Base-by-base conservation (phyloP, 2,329 filamentous ascomycete genomes). In the Exophiala dermatitidis region DNA sequence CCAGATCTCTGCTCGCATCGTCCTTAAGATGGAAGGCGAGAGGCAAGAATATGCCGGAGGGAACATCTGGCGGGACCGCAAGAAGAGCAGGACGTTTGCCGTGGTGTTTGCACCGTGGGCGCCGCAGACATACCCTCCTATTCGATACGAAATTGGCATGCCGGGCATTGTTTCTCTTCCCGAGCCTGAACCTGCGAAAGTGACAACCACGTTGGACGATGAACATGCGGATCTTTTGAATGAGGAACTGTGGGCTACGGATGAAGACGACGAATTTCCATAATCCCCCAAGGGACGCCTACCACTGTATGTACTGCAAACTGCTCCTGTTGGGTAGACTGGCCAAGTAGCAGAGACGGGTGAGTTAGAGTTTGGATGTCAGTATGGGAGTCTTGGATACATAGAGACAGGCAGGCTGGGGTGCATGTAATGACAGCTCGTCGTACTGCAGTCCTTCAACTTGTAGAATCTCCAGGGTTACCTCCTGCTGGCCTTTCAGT, bases 41-140 rank as follows among this genome's bases (percentile, higher is more conserved):
- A 42, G 51, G 33, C 56, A 52, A 28, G 43, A 42, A 32, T 48
- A 52, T 46, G 70, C 71, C 49, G 71, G 72, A 52, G 70, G 72
- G 19, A 53, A 57, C 34, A 48, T 60, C 29, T 57, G 55, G 57
- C 38, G 47, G 29, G 51, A 55, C 47, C 31, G 36, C 28, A 50
- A 54, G 38, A 66, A 86, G 82, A 78, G 79, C 59, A 76, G 91
- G 54, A 88, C 82, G 75, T 83, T 95, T 77, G 94, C 90, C 69
- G 80, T 97, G 5, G 91, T 95, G 1, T 97, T 95, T 73, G 86
- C 89, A 46, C 80, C 87, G 1, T 93, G 94, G 79, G 79, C 80
- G 12, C 34, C 56, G 34, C 46, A 58, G 2, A 61, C 54, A 3
- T 28, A 43, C 32, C 29, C 29, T 8, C 53, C 58, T 2, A 46